Evolutionary conservation across 176 grass and related monocot genomes (phyloP), one percentile per base, ranked within the genome.

Genomic region (Chloris gayana): DNA sequence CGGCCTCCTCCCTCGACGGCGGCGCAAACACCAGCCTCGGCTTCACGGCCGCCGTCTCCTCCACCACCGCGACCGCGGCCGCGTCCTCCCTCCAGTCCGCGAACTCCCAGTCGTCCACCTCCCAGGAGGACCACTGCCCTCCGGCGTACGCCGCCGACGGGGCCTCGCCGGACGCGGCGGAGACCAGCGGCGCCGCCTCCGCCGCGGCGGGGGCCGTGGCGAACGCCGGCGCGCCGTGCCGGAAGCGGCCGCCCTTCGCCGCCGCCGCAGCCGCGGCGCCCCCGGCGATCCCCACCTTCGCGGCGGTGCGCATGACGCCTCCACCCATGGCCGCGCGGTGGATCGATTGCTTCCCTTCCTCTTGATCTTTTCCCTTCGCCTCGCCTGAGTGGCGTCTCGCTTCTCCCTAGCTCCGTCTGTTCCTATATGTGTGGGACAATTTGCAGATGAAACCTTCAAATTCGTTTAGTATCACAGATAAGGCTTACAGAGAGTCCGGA

Each of bases 1-100:
- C 85, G 5, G 95, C 89, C 70, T 97, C 95, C 74, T 92, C 85
- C 66, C 83, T 46, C 12, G 91, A 88, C 26, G 91, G 91, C 14
- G 89, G 82, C 77, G 89, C 77, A 51, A 97, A 97, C 14, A 94
- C 87, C 64, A 97, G 56, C 73, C 95, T 91, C 18, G 94, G 87
- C 70, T 87, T 77, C 21, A 44, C 61, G 53, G 38, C 64, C 75
- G 51, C 65, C 58, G 63, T 58, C 34, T 61, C 81, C 53, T 80
- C 87, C 24, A 26, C 71, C 41, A 75, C 86, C 26, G 76, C 46
- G 4, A 33, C 81, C 10, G 25, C 76, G 0, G 60, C 67, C 17
- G 80, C 73, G n/a, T 84, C 64, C 21, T 78, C 87, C 85, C 70
- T 76, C 91, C 89, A 92, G 70, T 82, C 95, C 21, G 80, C 89